Percentiles rank a stretch among this genome's conserved stretches.
phyloP scores from a whole-genome alignment of 257 asterid genomes.

The Henckelia pumila region DNA sequence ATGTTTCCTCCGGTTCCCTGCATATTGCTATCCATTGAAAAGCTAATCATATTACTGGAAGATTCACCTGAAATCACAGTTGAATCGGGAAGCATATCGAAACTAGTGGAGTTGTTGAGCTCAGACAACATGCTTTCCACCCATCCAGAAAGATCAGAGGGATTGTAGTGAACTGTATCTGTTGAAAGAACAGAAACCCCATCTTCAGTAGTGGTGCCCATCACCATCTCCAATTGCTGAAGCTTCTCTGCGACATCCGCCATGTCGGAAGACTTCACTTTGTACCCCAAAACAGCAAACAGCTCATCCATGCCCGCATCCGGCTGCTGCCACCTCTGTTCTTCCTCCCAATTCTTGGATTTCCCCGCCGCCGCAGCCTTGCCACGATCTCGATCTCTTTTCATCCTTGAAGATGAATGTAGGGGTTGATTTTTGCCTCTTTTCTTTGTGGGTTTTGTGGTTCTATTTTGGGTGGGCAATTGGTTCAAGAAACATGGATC shows the following conservation, averaged over 20 bases:
- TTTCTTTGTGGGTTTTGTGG: neutral
- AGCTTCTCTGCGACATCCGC: conserved; percentile 77
- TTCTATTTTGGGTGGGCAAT: conserved; percentile 26
- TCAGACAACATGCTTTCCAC: conserved; percentile 61
- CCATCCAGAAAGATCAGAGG: conserved; percentile 80
- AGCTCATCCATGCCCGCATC: conserved; percentile 84
- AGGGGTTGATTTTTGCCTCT: neutral
- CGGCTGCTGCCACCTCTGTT: conserved; percentile 29
- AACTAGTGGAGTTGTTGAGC: conserved; percentile 25
- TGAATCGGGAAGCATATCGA: conserved; percentile 20
- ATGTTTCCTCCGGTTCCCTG: neutral
- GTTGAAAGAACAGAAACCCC: conserved; percentile 42
- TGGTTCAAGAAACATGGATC: conserved; percentile 45
- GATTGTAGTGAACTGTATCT: conserved; percentile 65
- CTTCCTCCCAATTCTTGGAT: conserved; percentile 52
- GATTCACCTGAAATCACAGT: conserved; percentile 31
- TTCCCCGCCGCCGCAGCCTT: conserved; percentile 35
- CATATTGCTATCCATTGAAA: conserved; percentile 3
- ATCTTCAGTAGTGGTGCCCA: conserved; percentile 56
- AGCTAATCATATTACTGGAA: conserved; percentile 22
- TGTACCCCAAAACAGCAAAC: conserved; percentile 73
- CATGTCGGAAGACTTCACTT: conserved; percentile 76
- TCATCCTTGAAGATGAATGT: conserved; percentile 34
- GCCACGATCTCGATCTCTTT: conserved; percentile 67
- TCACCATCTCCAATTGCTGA: conserved; percentile 72